Base-by-base conservation (phyloP, 495 filamentous ascomycete genomes). In the Penicillium waksmanii region DNA sequence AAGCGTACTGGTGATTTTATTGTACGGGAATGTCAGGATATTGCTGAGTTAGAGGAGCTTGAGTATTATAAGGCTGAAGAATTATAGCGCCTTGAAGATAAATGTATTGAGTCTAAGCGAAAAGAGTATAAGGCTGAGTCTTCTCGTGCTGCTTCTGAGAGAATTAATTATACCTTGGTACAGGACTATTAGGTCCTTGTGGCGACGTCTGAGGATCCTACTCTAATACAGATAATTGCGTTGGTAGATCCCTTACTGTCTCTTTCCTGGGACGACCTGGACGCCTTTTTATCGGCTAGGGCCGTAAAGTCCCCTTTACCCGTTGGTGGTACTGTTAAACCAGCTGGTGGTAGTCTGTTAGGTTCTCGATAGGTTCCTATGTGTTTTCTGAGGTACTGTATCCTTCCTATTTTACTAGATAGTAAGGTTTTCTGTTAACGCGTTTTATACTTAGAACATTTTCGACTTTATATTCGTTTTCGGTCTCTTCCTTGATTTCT, bases 301-400 rank as follows among this genome's bases (percentile, higher is more conserved):
- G 1, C 12, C 3, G n/a, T n/a, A n/a, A n/a, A n/a, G n/a, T n/a
- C n/a, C n/a, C n/a, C n/a, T n/a, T n/a, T n/a, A 5, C 1, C 11
- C 46, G 0, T 2, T 43, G 18, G 10, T 59, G 27, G 33, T 46
- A 59, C 33, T 54, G n/a, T 53, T 21, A 33, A 53, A 59, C 51
- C 21, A 59, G 40, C 51, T 54, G 38, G 31, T 38, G 33, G 19
- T 21, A 59, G 42, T 23, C 31, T 13, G 12, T 42, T 18, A 59
- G 19, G 15, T 59, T 47, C 42, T 43, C 18, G 6, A 59, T 59
- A 59, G 57, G 49, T 58, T 58, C 56, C 55, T 25, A 57, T 18
- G 21, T 57, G 33, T 57, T 57, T 51, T 57, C 56, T 31, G 27
- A 59, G 50, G 33, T 59, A 59, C 19, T 7, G 18, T 59, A 59